Evolutionary conservation across 2,329 filamentous ascomycete genomes (phyloP).

Genomic region (Neofusicoccum ribis): DNA sequence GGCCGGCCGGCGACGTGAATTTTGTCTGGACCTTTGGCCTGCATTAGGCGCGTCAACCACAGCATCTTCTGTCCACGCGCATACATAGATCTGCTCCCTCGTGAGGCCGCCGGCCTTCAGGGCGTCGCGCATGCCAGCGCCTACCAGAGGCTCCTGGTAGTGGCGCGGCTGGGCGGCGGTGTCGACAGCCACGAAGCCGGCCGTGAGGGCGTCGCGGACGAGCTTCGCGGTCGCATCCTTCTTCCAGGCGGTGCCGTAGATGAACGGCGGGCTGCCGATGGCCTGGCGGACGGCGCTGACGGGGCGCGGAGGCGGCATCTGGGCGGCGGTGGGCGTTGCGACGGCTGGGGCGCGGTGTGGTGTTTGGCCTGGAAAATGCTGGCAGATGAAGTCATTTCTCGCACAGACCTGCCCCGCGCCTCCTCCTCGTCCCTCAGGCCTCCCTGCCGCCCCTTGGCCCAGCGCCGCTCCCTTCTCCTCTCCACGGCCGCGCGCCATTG

Average conservation of each 20-base stretch:
- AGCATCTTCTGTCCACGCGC: slow-evolving; percentile 25
- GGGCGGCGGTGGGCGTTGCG: neutral
- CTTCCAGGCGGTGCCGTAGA: slow-evolving; percentile 91
- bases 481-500: slow-evolving; percentile 5
- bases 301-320: slow-evolving; percentile 1
- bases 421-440: neutral
- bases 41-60: neutral
- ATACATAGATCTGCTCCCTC: slow-evolving; percentile 64
- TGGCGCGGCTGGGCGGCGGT: slow-evolving; percentile 78
- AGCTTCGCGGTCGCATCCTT: slow-evolving; percentile 65
- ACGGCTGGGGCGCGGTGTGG: neutral
- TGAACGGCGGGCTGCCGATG: slow-evolving; percentile 42
- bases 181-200: slow-evolving; percentile 73
- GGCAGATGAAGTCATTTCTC: slow-evolving; percentile 12
- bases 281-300: slow-evolving; percentile 1
- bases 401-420: slow-evolving; percentile 5
- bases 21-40: slow-evolving; percentile 72
- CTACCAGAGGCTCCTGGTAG: slow-evolving; percentile 73
- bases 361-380: neutral
- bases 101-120: slow-evolving; percentile 60
- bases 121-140: slow-evolving; percentile 63
- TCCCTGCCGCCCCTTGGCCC: neutral
- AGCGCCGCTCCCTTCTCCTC: neutral
- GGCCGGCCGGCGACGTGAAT: slow-evolving; percentile 66
- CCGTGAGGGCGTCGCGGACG: slow-evolving; percentile 66